Evolutionary conservation across 768 basidiomycete species (phyloP).

Genomic region (Suillus subaureus): DNA sequence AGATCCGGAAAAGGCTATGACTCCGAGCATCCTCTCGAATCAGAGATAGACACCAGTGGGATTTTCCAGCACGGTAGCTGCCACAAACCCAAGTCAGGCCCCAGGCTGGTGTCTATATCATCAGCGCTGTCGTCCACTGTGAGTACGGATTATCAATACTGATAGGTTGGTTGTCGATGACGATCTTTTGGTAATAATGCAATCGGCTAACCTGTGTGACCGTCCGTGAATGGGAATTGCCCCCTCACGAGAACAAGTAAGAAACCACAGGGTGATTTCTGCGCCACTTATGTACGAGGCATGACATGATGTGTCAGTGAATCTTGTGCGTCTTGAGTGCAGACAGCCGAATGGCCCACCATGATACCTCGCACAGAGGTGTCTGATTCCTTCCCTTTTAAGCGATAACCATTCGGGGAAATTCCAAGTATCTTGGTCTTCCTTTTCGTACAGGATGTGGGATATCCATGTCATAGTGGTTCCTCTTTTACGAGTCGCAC

Average conservation of each 20-base stretch:
- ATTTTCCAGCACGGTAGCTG: background rate
- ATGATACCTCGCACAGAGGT: background rate
- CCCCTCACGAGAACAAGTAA: background rate
- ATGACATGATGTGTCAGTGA: no score
- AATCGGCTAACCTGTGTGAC: background rate
- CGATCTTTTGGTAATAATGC: background rate
- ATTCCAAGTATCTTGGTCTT: background rate
- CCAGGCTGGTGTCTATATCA: background rate
- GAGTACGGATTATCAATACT: background rate
- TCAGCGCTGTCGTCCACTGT: background rate
- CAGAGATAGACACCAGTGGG: conserved; percentile 1
- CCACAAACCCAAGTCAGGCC: background rate
- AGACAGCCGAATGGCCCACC: background rate
- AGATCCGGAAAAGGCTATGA: conserved; percentile 1
- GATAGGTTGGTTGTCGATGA: background rate
- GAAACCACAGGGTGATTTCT: background rate
- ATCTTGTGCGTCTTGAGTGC: background rate
- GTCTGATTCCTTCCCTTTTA: background rate
- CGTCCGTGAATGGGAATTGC: background rate
- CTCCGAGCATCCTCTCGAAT: background rate
- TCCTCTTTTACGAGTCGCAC: conserved; percentile 1
- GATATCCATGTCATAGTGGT: conserved; percentile 1
- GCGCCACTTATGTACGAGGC: background rate
- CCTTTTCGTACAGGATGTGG: background rate
- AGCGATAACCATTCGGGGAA: background rate